phyloP scores from a whole-genome alignment of 768 basidiomycete species.

The Xanthoconium purpureum region DNA sequence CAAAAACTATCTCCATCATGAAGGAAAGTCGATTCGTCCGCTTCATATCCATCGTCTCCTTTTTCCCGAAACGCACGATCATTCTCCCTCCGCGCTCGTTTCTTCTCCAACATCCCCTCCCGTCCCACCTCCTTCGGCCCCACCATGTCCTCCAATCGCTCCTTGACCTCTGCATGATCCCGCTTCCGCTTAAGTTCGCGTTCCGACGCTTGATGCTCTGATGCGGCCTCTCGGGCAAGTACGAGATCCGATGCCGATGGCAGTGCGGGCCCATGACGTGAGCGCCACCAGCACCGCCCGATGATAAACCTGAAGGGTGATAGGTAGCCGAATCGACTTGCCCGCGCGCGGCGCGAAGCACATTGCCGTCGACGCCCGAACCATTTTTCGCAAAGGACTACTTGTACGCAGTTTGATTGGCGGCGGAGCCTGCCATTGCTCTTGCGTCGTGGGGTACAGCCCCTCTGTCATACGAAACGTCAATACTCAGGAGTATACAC shows the following conservation, averaged over 20 bases:
- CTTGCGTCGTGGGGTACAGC: slow-evolving; percentile 63
- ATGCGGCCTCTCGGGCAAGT: slow-evolving; percentile 60
- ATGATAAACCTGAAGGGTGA: slow-evolving; percentile 5
- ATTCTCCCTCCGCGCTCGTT: slow-evolving; percentile 65
- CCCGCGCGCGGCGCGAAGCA: slow-evolving; percentile 56
- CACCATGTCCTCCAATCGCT: slow-evolving; percentile 71
- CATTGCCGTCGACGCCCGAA: slow-evolving; percentile 54
- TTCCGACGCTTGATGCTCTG: slow-evolving; percentile 52
- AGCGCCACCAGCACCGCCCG: slow-evolving; percentile 1
- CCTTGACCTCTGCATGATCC: slow-evolving; percentile 61
- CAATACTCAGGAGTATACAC: no score
- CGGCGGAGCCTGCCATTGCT: slow-evolving; percentile 51
- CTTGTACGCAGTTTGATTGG: slow-evolving; percentile 77
- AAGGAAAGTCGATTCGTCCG: slow-evolving; percentile 74
- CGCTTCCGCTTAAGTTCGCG: slow-evolving; percentile 62
- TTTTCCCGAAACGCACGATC: slow-evolving; percentile 70
- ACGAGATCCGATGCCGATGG: slow-evolving; percentile 68
- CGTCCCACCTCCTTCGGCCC: slow-evolving; percentile 79
- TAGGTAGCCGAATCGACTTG: slow-evolving; percentile 52
- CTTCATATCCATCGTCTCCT: slow-evolving; percentile 73
- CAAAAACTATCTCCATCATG: slow-evolving; percentile 83
- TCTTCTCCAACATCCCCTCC: slow-evolving; percentile 87
- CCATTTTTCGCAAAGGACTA: slow-evolving; percentile 80
- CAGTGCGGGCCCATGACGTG: slow-evolving; percentile 61
- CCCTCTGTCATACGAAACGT: slow-evolving; percentile 35